Evolutionary conservation across 768 basidiomycete species (phyloP), one percentile per base, ranked within the genome.

Genomic region (Tubosaeta sp.): DNA sequence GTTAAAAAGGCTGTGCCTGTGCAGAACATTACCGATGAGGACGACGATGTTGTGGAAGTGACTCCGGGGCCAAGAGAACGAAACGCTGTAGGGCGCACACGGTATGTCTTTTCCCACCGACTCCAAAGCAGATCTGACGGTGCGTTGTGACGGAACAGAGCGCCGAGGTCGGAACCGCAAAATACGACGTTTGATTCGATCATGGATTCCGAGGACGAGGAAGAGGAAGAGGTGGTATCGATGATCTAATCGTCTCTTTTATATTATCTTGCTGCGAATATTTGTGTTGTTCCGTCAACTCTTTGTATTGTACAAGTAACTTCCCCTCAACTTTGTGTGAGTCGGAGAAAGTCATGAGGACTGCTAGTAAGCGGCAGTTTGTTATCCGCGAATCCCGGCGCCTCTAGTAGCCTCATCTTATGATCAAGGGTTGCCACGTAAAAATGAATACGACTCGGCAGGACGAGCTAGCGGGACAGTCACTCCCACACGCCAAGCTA

Each of bases 141-240:
- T 24, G 21, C 4, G 6, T 24, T 25, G n/a, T 12, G 13, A 32
- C 19, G 38, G 19, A 19, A 30, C 21, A 59, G 60, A 4, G 42
- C 22, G 13, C 51, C 52, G 9, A 48, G 51, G 18, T 35, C 51
- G 11, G 56, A 52, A 34, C 44, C 48, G 3, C 55, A 31, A 6
- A 67, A 63, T n/a, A 44, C 18, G 13, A 61, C 60, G 14, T 56
- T 62, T 40, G 77, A 79, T 64, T 81, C 82, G 4, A 78, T 83
- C 21, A 78, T 83, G 68, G 80, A 81, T 52, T 69, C 70, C 44
- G 73, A 74, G 36, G 82, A 80, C 16, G 80, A 78, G 40, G 74
- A 78, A 40, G 74, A 76, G 9, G 58, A 61, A 36, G 79, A 82
- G 66, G 80, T 82, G 14, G 69, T 74, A 3, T 59, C 58, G 45